Base-by-base conservation (phyloP, 805 yeast species). In the Barnettozyma vustinii region DNA sequence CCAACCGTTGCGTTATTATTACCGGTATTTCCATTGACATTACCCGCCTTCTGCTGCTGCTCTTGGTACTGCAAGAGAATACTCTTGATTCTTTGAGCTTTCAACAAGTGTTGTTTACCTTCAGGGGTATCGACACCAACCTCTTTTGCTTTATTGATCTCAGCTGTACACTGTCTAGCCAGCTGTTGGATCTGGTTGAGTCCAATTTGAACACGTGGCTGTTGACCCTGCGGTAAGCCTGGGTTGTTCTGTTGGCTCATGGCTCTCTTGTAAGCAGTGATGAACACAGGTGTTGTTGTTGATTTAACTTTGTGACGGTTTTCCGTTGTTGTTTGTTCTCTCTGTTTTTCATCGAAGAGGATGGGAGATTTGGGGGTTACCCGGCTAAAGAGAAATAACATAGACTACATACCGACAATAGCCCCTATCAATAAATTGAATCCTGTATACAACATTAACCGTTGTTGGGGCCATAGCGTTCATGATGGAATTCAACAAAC, bases 1-100 rank as follows among this genome's bases (percentile, higher is more conserved):
- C 23, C 47, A 49, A 35, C 40, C 39, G 8, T 42, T 26, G 18
- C 18, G 50, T 19, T 37, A 45, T 45, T 46, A 56, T 23, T 36
- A 19, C 20, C 23, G 23, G 20, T n/a, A 25, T 20, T 9, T 42
- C 37, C 19, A 27, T 41, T 25, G 20, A 15, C 5, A 37, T 33
- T 52, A 49, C 21, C 57, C 58, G 37, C 51, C 60, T 47, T 36
- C 20, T 47, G 47, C 33, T 50, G 53, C 18, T 46, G 51, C 39
- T 55, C 72, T 52, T 75, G 78, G 57, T 77, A 80, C 48, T 76
- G 77, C 45, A 81, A 68, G 58, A 84, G 70, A 32, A 84, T 71
- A 41, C 77, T 77, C 61, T 80, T 83, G 53, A 84, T 80, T 47
- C 75, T 76, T 40, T 83, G 81, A 3, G 88, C 89, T 52, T 77